Conservation (phyloP, 306 rosid species). For the Quercus suber region DNA sequence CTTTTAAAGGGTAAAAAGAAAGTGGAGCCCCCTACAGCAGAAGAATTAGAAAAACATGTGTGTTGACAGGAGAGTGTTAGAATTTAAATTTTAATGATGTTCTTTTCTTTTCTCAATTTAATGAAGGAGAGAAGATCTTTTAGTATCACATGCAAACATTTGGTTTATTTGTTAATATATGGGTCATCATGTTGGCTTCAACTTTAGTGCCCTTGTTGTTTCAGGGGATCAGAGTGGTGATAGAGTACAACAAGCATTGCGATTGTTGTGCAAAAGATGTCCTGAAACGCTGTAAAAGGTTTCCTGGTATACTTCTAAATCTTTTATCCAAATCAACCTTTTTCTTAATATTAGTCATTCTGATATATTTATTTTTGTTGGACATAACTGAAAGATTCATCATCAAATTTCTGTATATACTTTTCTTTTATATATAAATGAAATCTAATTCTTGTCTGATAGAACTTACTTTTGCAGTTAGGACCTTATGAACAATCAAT, state of each 20-base stretch:
- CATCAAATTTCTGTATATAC: too few relatives aligned
- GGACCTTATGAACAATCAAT: too few relatives aligned
- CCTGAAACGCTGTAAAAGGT: not conserved
- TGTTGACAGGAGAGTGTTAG: not conserved
- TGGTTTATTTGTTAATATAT: not conserved
- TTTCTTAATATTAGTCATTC: not conserved
- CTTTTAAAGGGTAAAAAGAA: too few relatives aligned
- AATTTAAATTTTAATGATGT: not conserved
- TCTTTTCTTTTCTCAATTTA: not conserved
- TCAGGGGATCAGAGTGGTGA: not conserved
- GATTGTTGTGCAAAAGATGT: not conserved
- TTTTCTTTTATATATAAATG: too few relatives aligned
- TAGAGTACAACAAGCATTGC: not conserved
- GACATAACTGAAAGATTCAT: too few relatives aligned
- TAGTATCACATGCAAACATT: not conserved
- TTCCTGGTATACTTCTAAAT: not conserved
- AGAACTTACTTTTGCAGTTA: too few relatives aligned
- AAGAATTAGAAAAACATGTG: not conserved
- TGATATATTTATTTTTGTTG: not conserved
- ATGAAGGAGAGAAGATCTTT: too few relatives aligned
- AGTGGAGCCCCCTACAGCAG: fast-evolving
- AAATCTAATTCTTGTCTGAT: not conserved
- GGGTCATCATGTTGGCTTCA: not conserved
- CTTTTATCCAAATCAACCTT: not conserved
- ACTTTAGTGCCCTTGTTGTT: not conserved